Evolutionary conservation across 768 basidiomycete species (phyloP).

Genomic region (Suillus occidentalis): DNA sequence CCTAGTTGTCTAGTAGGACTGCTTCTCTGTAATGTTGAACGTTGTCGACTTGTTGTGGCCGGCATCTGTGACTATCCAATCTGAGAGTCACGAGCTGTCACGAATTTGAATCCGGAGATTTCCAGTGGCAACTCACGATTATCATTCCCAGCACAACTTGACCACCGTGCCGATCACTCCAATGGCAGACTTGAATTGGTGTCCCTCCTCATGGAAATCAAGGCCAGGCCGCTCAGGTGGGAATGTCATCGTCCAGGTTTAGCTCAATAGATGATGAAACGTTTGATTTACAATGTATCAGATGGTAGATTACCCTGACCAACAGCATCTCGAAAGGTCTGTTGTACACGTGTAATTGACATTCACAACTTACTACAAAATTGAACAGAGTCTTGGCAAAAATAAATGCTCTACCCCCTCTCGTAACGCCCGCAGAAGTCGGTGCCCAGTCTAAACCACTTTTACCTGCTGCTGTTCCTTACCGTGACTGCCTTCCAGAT

Average conservation of each 20-base stretch:
- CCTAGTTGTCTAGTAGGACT: not conserved
- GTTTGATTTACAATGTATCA: constrained; percentile 24
- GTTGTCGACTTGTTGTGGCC: not conserved
- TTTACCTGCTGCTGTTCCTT: constrained; percentile 28
- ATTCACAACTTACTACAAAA: not conserved
- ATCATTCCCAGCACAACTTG: not conserved
- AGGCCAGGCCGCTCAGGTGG: constrained; percentile 77
- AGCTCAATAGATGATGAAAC: constrained; percentile 1
- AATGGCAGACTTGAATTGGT: constrained; percentile 45
- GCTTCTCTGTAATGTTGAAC: not conserved
- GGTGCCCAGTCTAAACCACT: constrained; percentile 14
- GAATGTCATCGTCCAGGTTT: constrained; percentile 7
- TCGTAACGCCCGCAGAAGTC: constrained; percentile 93
- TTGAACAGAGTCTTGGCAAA: constrained; percentile 69
- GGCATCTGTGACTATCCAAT: too few species aligned
- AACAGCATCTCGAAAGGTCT: constrained; percentile 56
- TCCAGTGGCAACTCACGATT: too few species aligned
- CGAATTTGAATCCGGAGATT: too few species aligned
- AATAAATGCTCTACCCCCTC: constrained; percentile 76
- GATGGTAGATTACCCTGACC: constrained; percentile 74
- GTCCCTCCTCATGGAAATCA: constrained; percentile 76
- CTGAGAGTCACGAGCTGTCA: too few species aligned
- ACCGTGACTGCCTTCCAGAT: constrained; percentile 46
- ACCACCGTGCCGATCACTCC: not conserved
- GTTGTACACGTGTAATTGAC: constrained; percentile 13